These are phyloP conservation scores for Boletus eberwhitei DNA, from an alignment of 768 basidiomycete species.

Conservation along the genomic window DNA sequence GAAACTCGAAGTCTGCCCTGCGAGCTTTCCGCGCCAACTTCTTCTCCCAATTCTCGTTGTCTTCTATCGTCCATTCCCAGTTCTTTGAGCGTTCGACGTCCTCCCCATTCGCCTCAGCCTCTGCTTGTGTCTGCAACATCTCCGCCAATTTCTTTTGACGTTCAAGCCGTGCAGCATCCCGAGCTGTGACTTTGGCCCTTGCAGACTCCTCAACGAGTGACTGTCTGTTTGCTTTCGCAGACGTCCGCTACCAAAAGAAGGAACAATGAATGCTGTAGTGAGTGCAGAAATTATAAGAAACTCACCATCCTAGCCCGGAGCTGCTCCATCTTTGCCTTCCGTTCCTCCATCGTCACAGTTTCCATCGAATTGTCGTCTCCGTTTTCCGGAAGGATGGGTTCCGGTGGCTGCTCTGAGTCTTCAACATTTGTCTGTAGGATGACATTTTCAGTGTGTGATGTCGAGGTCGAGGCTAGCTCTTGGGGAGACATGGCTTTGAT, in stretches of 20 bases:
- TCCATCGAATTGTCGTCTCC: slow-evolving; percentile 16
- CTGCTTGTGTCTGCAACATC: slow-evolving; percentile 74
- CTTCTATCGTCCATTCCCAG: slow-evolving; percentile 66
- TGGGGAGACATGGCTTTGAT: slow-evolving; percentile 10
- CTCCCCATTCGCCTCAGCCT: slow-evolving; percentile 89
- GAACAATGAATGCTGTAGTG: background rate
- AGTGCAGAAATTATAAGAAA: background rate
- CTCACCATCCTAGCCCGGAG: slow-evolving; percentile 76
- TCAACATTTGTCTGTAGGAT: slow-evolving; percentile 14
- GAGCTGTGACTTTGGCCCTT: slow-evolving; percentile 68
- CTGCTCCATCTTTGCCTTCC: slow-evolving; percentile 73
- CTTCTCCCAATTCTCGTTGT: slow-evolving; percentile 30
- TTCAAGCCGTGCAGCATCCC: slow-evolving; percentile 82
- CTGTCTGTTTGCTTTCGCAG: slow-evolving; percentile 78
- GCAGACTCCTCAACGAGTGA: slow-evolving; percentile 85
- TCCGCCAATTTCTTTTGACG: slow-evolving; percentile 90
- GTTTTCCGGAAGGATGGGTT: slow-evolving; percentile 17
- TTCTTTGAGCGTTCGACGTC: slow-evolving; percentile 93
- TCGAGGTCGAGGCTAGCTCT: slow-evolving; percentile 3
- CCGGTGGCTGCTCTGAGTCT: slow-evolving; percentile 28
- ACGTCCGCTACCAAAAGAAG: slow-evolving; percentile 53
- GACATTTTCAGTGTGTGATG: background rate
- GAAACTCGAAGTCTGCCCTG: slow-evolving; percentile 86
- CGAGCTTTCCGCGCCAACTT: slow-evolving; percentile 78
- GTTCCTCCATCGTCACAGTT: slow-evolving; percentile 57